Evolutionary conservation across 1,139 yeast species (phyloP).

Genomic region (Yamadazyma dushanensis): DNA sequence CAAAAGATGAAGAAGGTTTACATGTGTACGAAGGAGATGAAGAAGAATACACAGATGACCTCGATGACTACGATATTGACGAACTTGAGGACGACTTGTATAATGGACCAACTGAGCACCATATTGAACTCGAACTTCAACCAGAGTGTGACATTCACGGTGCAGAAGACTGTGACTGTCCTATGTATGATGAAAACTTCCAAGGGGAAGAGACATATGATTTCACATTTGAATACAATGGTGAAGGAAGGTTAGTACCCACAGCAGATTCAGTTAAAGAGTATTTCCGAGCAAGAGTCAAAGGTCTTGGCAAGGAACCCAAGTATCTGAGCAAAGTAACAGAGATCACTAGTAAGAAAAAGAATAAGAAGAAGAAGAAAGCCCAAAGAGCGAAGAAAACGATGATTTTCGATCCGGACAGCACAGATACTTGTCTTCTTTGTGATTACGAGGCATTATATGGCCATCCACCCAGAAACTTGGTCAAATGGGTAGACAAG

Average conservation of each 20-base stretch:
- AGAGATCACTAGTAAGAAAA: conserved; percentile 11
- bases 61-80: conserved; percentile 41
- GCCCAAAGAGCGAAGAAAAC: conserved; percentile 1
- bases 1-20: conserved; percentile 43
- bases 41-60: conserved; percentile 18
- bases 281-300: conserved; percentile 26
- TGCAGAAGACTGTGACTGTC: conserved; percentile 32
- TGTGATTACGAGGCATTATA: conserved; percentile 19
- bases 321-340: conserved; percentile 9
- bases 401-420: conserved; percentile 14
- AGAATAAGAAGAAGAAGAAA: conserved; percentile 13
- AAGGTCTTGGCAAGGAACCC: conserved; percentile 22
- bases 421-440: conserved; percentile 15
- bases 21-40: conserved; percentile 20
- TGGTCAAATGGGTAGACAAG: conserved; percentile 15
- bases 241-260: conserved; percentile 44
- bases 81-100: conserved; percentile 30
- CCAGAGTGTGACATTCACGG: conserved; percentile 37
- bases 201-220: conserved; percentile 39
- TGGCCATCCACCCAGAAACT: conserved; percentile 23
- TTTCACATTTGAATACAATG: conserved; percentile 46
- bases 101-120: conserved; percentile 35
- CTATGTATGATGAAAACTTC: conserved; percentile 25
- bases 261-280: conserved; percentile 43
- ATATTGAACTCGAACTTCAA: conserved; percentile 43